Evolutionary conservation across 2,329 filamentous ascomycete species (phyloP), one percentile per base, ranked within the genome.

Genomic region (Knoxdaviesia capensis): DNA sequence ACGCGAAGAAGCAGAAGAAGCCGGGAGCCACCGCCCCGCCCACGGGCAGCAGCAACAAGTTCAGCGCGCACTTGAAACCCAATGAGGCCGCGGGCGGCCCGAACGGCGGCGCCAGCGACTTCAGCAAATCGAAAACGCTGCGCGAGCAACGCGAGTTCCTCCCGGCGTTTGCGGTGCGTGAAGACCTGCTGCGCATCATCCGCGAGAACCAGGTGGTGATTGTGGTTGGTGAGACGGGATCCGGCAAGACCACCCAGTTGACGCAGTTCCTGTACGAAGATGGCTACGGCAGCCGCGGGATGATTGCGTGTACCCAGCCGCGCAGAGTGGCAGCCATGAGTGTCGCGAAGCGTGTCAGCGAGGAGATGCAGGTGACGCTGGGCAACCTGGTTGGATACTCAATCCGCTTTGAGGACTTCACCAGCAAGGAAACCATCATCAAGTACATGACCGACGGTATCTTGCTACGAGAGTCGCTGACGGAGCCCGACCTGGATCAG

Each of bases 371-470:
- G 50, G 86, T 93, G 38, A 79, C 79, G 44, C 66, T 98, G 7
- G 90, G 90, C 40, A 78, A 80, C 44, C 72, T 79, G 1, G 92
- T 98, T 34, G 90, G 90, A 31, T 98, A 98, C 58, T 86, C 90
- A 1, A 98, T 98, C 55, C 86, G 90, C 42, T 98, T 98, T 53
- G 90, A 98, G 56, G 92, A 98, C 56, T 94, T 87, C 58, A 98
- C 90, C 1, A 94, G 85, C 64, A 85, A 86, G 50, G 81, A 96
- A 44, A 98, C 90, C 0, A 69, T 79, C 45, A 96, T 98, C 63
- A 98, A 98, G 60, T 98, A 98, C 59, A 94, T 98, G 87, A 98
- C 90, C 0, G 92, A 98, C 53, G 90, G 90, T 64, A 84, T 98
- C 28, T 64, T 98, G 38, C 70, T 98, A 32, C 74, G 90, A 62